Conservation (phyloP, 768 basidiomycete genomes). For the Lactarius evosmus region DNA sequence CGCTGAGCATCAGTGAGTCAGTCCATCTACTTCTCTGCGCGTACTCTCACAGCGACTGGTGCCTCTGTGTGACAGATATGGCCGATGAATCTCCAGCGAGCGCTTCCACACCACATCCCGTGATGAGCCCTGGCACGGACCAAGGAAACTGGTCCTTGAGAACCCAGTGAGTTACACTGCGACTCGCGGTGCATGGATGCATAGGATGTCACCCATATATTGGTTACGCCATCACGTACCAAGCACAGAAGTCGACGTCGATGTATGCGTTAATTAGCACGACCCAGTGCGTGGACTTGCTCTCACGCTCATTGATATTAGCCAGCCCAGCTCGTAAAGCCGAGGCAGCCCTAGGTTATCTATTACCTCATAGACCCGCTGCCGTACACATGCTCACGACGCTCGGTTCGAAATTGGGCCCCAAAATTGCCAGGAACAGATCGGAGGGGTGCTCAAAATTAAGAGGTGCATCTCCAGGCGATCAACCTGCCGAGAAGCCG, state of each 20-base stretch:
- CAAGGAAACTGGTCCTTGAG: not conserved
- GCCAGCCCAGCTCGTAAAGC: not conserved
- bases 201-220: not conserved
- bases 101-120: not conserved
- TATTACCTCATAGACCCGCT: slow-evolving; percentile 2
- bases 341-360: not conserved
- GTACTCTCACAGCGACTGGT: not conserved
- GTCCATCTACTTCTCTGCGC: not conserved
- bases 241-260: not conserved
- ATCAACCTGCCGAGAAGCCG: not conserved
- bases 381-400: slow-evolving; percentile 10
- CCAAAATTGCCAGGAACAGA: slow-evolving; percentile 8
- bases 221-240: not conserved
- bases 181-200: not conserved
- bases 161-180: not conserved
- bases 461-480: not conserved
- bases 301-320: not conserved
- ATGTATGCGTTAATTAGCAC: not conserved
- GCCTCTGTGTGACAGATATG: not conserved
- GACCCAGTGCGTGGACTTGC: not conserved
- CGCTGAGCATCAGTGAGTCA: not conserved
- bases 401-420: not conserved
- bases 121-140: not conserved
- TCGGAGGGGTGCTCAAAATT: not conserved
- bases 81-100: not conserved